These are phyloP conservation scores for Xylaria sp. DNA, from an alignment of 2,329 filamentous ascomycete genomes.

Conservation along the genomic window DNA sequence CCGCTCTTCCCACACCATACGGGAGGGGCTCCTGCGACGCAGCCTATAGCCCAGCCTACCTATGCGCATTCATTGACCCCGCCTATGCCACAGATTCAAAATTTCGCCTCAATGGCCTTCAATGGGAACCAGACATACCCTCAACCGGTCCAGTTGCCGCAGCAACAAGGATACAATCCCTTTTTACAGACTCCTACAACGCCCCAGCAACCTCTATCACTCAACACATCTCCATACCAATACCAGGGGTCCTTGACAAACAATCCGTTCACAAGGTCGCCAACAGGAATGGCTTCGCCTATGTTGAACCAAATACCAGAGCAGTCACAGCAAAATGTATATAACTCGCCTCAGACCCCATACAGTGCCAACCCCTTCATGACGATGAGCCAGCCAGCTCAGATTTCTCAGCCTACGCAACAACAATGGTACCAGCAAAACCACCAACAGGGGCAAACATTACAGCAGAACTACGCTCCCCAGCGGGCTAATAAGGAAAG, in stretches of 20 bases:
- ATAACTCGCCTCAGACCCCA: constrained; percentile 45
- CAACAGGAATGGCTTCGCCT: constrained; percentile 47
- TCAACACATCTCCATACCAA: constrained; percentile 45
- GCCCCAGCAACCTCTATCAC: constrained; percentile 46
- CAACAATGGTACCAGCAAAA: constrained; percentile 35
- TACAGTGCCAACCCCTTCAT: constrained; percentile 50
- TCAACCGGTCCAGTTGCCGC: constrained; percentile 51
- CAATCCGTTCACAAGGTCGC: constrained; percentile 49
- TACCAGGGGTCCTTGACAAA: constrained; percentile 42
- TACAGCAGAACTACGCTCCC: constrained; percentile 53
- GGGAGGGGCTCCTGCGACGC: constrained; percentile 64
- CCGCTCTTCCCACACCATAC: constrained; percentile 81
- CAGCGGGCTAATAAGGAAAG: constrained; percentile 73
- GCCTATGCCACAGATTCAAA: constrained; percentile 55
- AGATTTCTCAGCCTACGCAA: constrained; percentile 43
- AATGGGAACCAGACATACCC: constrained; percentile 58
- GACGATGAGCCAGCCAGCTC: constrained; percentile 45
- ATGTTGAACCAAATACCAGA: constrained; percentile 51
- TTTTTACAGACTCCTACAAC: constrained; percentile 54
- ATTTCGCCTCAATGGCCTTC: constrained; percentile 53
- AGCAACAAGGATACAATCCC: constrained; percentile 61
- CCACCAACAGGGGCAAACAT: constrained; percentile 38
- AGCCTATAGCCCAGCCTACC: constrained; percentile 53
- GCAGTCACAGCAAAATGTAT: constrained; percentile 51
- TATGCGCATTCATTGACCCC: constrained; percentile 59